Conservation (phyloP, 176 grass and related monocot species). For the Avena insularis region DNA sequence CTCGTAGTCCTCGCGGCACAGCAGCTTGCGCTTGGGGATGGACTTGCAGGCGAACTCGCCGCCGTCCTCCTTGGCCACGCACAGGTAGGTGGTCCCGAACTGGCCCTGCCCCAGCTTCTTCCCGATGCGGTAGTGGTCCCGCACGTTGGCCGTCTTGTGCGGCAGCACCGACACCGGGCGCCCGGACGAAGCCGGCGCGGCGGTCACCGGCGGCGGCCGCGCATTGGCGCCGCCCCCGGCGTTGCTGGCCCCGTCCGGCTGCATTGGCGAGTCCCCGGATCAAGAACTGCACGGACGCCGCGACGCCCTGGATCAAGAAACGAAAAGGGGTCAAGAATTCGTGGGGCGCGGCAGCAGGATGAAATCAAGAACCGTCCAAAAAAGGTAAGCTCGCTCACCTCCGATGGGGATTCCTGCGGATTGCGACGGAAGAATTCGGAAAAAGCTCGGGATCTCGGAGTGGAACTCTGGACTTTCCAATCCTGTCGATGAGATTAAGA, state of each 20-base stretch:
- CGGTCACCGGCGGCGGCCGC: slow-evolving; percentile 32
- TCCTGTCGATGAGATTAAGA: slow-evolving; percentile 30
- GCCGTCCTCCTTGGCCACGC: slow-evolving; percentile 72
- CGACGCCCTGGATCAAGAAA: slow-evolving; percentile 39
- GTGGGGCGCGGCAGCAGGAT: not conserved
- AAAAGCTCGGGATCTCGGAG: slow-evolving; percentile 42
- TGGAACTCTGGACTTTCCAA: not conserved
- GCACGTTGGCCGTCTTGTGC: slow-evolving; percentile 92
- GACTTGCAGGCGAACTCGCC: slow-evolving; percentile 95
- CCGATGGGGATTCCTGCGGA: slow-evolving; percentile 14
- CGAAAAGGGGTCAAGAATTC: slow-evolving; percentile 30
- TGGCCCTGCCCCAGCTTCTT: slow-evolving; percentile 96
- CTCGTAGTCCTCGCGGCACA: slow-evolving; percentile 93
- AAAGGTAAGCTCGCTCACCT: slow-evolving; percentile 37
- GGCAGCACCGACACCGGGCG: slow-evolving; percentile 82
- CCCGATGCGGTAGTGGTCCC: slow-evolving; percentile 90
- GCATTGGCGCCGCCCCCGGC: slow-evolving; percentile 34
- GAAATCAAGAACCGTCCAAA: slow-evolving; percentile 46
- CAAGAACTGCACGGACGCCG: slow-evolving; percentile 37
- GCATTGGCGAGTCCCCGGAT: slow-evolving; percentile 49
- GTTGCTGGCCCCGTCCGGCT: slow-evolving; percentile 52
- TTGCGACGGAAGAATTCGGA: slow-evolving; percentile 23
- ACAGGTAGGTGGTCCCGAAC: slow-evolving; percentile 94
- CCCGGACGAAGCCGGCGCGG: slow-evolving; percentile 39
- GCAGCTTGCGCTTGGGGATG: slow-evolving; percentile 95